phyloP scores from a whole-genome alignment of 345 rosid species.

The Linum trigynum region DNA sequence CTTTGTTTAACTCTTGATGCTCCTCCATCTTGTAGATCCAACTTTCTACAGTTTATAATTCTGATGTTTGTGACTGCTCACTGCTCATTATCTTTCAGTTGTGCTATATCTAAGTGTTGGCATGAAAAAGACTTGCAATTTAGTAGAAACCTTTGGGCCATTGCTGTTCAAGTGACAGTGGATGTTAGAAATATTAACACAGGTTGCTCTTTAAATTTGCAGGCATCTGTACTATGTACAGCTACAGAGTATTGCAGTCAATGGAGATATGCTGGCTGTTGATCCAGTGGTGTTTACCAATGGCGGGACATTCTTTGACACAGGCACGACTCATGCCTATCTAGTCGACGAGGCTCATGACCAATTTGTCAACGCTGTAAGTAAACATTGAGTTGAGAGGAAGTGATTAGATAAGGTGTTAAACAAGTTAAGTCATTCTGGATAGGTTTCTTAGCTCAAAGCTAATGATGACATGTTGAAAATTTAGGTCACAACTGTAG shows the following conservation, averaged over 20 bases:
- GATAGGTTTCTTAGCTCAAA: neutral
- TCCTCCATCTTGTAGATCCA: neutral
- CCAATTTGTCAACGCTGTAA: neutral
- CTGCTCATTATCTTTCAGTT: no score
- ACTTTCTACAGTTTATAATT: neutral
- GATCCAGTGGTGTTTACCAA: neutral
- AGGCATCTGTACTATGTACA: neutral
- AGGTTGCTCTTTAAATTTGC: conserved; percentile 6
- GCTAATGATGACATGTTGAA: conserved; percentile 3
- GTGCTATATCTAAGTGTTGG: no score
- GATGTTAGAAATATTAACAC: neutral
- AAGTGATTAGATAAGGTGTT: no score
- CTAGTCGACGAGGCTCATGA: conserved; percentile 4
- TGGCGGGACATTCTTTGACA: neutral
- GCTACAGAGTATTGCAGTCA: conserved; percentile 4
- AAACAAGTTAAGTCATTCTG: no score
- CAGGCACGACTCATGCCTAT: conserved; percentile 1
- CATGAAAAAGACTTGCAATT: no score
- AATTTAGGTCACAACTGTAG: neutral
- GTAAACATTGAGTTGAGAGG: neutral
- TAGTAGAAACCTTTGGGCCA: neutral
- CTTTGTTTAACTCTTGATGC: neutral
- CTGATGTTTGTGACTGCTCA: no score
- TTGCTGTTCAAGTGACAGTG: conserved; percentile 14
- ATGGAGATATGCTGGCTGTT: neutral